phyloP scores from a whole-genome alignment of 106 monocot genomes.

The Amphibolis antarctica region DNA sequence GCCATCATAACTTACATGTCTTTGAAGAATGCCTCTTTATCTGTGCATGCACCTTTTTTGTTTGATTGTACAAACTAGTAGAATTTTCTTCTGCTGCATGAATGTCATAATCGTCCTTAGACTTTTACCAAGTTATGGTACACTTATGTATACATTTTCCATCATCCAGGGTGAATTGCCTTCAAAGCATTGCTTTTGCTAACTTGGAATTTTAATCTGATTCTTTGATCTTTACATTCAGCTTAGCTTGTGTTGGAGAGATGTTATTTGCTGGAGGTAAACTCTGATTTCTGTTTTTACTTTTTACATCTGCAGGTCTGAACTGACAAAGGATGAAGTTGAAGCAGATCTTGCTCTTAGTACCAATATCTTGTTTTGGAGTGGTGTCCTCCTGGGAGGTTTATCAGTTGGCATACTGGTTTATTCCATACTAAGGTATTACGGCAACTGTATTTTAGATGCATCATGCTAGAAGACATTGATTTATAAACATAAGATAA shows the following conservation, averaged over 20 bases:
- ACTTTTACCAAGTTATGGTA: too few relatives aligned
- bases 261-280: neutral
- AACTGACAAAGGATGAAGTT: slow-evolving; percentile 63
- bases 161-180: too few relatives aligned
- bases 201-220: neutral
- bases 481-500: neutral
- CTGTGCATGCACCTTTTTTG: neutral
- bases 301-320: slow-evolving; percentile 54
- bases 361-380: slow-evolving; percentile 47
- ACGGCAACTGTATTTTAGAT: neutral
- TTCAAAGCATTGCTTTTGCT: too few relatives aligned
- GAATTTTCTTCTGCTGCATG: too few relatives aligned
- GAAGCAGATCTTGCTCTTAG: slow-evolving; percentile 35
- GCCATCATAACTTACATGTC: too few relatives aligned
- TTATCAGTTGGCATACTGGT: slow-evolving; percentile 53
- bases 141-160: too few relatives aligned
- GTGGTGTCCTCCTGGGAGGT: slow-evolving; percentile 59
- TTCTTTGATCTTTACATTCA: neutral
- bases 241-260: neutral
- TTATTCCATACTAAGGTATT: slow-evolving; percentile 53
- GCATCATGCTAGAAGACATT: neutral
- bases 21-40: neutral
- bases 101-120: too few relatives aligned
- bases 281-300: neutral
- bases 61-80: too few relatives aligned